Percentiles rank a stretch among this genome's conserved stretches.
Conservation (phyloP, 2,329 filamentous ascomycete genomes). For the Xylaria sp. region DNA sequence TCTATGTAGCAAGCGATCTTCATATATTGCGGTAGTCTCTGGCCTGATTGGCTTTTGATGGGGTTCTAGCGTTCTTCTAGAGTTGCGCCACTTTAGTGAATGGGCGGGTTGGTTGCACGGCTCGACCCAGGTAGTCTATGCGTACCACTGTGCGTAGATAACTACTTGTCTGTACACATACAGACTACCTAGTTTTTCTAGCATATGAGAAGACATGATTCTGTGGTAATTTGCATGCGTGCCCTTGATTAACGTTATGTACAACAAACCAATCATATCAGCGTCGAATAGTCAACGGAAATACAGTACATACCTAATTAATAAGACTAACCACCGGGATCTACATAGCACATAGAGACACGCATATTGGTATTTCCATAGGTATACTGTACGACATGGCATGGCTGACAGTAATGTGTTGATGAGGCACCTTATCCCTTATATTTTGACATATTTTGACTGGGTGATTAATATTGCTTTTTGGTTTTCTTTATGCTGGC, state of each 20-base stretch:
- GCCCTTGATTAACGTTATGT: slow-evolving; percentile 1
- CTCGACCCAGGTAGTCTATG: slow-evolving; percentile 10
- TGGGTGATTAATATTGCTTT: background rate
- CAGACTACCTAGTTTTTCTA: background rate
- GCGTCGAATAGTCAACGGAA: background rate
- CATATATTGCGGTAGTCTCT: slow-evolving; percentile 32
- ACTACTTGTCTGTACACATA: background rate
- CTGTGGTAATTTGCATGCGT: slow-evolving; percentile 15
- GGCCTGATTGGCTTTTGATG: slow-evolving; percentile 43
- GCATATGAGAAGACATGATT: background rate
- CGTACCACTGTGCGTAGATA: background rate
- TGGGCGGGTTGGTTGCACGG: slow-evolving; percentile 25
- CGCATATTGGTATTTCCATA: background rate
- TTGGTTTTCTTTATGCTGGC: slow-evolving; percentile 9
- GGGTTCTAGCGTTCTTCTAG: slow-evolving; percentile 56
- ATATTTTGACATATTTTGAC: background rate
- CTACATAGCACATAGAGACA: background rate
- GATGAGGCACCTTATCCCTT: background rate
- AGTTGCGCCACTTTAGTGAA: slow-evolving; percentile 39
- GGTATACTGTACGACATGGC: background rate
- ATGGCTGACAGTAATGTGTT: background rate
- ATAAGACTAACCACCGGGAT: slow-evolving; percentile 2
- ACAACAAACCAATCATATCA: slow-evolving; percentile 9
- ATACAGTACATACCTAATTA: background rate
- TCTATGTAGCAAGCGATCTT: slow-evolving; percentile 43